Percentiles rank a stretch among this genome's conserved stretches.
Evolutionary conservation across 805 yeast species (phyloP).

Genomic region (Naumovozyma baii): DNA sequence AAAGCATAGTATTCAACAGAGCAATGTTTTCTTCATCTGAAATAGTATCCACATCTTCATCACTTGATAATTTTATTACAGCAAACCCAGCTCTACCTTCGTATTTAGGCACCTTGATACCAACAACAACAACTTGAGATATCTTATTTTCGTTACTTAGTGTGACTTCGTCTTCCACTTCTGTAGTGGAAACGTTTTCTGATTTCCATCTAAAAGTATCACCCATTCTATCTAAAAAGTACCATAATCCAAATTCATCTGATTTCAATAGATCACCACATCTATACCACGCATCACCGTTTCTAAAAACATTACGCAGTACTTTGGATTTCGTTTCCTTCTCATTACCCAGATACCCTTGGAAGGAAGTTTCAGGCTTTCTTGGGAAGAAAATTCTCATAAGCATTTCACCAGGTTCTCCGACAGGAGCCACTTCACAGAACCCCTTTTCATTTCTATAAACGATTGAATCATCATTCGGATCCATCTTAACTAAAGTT

Average conservation of each 20-base stretch:
- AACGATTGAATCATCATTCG: conserved; percentile 63
- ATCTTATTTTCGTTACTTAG: conserved; percentile 30
- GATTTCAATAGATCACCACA: conserved; percentile 72
- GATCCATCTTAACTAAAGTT: conserved; percentile 63
- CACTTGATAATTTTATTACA: conserved; percentile 46
- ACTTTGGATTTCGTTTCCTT: conserved; percentile 73
- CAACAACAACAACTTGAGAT: conserved; percentile 75
- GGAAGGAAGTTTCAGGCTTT: conserved; percentile 67
- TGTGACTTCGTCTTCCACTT: conserved; percentile 70
- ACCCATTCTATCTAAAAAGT: conserved; percentile 86
- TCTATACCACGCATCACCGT: conserved; percentile 88
- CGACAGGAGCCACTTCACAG: conserved; percentile 42
- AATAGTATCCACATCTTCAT: conserved; percentile 1
- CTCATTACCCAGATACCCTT: conserved; percentile 78
- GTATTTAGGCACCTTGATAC: conserved; percentile 71
- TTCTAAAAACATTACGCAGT: conserved; percentile 57
- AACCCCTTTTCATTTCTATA: conserved; percentile 64
- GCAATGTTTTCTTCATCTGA: conserved; percentile 17
- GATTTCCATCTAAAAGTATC: conserved; percentile 96
- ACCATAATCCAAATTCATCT: conserved; percentile 61
- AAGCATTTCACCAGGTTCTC: conserved; percentile 81
- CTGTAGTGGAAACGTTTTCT: conserved; percentile 88
- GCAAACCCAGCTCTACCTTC: conserved; percentile 96
- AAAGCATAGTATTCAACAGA: conserved; percentile 34
- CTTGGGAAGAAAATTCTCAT: conserved; percentile 60